phyloP scores from a whole-genome alignment of 176 grass and related monocot species.

The Cenchrus purpureus region DNA sequence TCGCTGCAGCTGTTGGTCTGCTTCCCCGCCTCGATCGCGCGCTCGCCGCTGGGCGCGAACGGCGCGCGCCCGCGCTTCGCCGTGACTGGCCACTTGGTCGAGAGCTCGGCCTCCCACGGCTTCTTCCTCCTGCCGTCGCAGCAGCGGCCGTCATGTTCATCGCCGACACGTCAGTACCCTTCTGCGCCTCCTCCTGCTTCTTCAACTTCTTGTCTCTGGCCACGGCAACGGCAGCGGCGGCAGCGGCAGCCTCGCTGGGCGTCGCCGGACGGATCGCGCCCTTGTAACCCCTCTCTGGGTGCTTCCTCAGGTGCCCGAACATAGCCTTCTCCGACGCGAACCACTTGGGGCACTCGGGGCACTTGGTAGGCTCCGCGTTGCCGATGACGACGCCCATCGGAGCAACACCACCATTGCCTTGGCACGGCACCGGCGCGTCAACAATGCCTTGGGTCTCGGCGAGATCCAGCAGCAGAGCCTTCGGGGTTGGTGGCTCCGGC shows the following conservation, averaged over 20 bases:
- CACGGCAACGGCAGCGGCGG: not conserved
- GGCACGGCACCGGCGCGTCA: not conserved
- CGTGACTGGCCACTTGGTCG: conserved; percentile 9
- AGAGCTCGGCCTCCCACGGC: not conserved
- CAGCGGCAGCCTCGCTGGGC: too few relatives aligned
- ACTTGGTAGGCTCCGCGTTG: not conserved
- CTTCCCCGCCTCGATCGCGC: not conserved
- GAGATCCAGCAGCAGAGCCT: not conserved
- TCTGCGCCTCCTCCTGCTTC: not conserved
- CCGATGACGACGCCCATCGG: not conserved
- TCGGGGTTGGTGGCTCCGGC: not conserved
- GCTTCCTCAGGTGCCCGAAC: conserved; percentile 57
- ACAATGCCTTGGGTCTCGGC: not conserved
- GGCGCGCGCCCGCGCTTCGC: conserved; percentile 34
- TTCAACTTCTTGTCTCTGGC: conserved; percentile 20
- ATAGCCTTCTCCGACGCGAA: conserved; percentile 53
- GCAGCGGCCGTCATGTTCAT: not conserved
- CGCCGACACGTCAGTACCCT: not conserved
- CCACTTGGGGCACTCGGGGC: conserved; percentile 51
- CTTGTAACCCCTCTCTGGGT: conserved; percentile 44
- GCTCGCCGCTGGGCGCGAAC: not conserved
- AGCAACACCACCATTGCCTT: not conserved
- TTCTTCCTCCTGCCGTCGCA: not conserved
- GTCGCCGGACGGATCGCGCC: conserved; percentile 33
- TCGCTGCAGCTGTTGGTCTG: not conserved